Percentiles rank a stretch among this genome's conserved stretches.
Evolutionary conservation across 345 rosid genomes (phyloP).

Genomic region (Pugionium dolabratum): DNA sequence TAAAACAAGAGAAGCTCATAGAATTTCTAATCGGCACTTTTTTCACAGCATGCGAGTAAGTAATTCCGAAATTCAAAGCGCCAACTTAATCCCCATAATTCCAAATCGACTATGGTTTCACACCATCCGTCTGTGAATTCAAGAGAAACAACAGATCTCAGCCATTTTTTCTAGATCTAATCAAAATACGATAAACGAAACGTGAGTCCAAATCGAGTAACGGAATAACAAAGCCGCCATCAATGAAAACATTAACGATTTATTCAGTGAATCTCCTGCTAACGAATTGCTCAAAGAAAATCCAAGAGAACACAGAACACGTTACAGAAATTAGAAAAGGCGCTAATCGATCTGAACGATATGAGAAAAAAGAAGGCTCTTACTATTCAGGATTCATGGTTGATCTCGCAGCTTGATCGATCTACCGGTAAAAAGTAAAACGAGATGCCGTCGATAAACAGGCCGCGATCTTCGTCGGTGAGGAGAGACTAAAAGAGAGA

Average conservation of each 20-base stretch:
- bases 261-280: not conserved
- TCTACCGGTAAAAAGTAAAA: conserved; percentile 2
- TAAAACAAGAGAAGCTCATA: too few relatives aligned
- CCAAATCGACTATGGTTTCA: not conserved
- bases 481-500: conserved; percentile 29
- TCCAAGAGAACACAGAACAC: conserved; percentile 11
- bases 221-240: not conserved
- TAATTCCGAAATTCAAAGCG: not conserved
- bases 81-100: conserved; percentile 16
- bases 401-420: conserved; percentile 35
- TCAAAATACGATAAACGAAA: conserved; percentile 13
- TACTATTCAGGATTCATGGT: conserved; percentile 98
- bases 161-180: conserved; percentile 30
- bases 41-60: not conserved
- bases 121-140: not conserved
- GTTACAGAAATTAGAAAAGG: not conserved
- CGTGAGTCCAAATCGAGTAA: not conserved
- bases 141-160: conserved; percentile 22
- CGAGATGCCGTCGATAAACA: conserved; percentile 29
- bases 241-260: not conserved
- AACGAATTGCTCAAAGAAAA: not conserved
- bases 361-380: conserved; percentile 27
- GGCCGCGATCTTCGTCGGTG: conserved; percentile 41
- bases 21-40: too few relatives aligned
- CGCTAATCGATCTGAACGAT: conserved; percentile 22